Conservation (phyloP, 2,329 filamentous ascomycete genomes). For the Microdochium bolleyi region DNA sequence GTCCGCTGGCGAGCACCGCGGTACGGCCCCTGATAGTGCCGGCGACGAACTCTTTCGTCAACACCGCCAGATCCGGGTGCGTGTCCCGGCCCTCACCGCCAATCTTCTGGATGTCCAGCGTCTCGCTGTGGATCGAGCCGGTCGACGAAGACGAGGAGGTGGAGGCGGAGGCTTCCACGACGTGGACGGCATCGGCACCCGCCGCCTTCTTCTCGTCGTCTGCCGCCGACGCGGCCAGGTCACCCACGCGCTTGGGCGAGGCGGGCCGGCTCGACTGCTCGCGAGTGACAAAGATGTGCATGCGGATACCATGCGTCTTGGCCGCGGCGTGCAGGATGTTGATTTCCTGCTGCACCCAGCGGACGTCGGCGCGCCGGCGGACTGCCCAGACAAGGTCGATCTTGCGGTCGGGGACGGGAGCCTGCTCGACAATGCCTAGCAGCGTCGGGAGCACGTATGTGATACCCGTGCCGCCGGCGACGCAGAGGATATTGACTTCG, state of each 20-base stretch:
- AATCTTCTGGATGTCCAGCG: constrained; percentile 19
- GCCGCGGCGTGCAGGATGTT: constrained; percentile 33
- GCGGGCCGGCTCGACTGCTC: constrained; percentile 24
- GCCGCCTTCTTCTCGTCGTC: constrained; percentile 13
- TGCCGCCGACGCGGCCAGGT: not conserved
- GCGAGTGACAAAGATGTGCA: constrained; percentile 53
- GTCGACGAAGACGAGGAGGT: constrained; percentile 8
- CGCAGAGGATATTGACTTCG: constrained; percentile 38
- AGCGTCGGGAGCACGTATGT: constrained; percentile 47
- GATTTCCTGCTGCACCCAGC: constrained; percentile 53
- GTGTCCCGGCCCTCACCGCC: constrained; percentile 18
- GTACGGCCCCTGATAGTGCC: constrained; percentile 39
- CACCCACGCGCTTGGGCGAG: constrained; percentile 8
- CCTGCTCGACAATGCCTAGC: constrained; percentile 24
- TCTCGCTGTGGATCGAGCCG: constrained; percentile 15
- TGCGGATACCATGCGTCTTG: constrained; percentile 30
- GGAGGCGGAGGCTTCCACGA: constrained; percentile 13
- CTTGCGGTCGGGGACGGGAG: constrained; percentile 25
- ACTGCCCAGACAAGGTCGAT: constrained; percentile 61
- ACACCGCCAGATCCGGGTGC: constrained; percentile 35
- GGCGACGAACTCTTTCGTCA: constrained; percentile 41
- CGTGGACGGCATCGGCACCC: constrained; percentile 14
- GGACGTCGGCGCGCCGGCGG: constrained; percentile 41
- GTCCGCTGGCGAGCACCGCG: constrained; percentile 52
- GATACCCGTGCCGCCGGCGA: constrained; percentile 52